These are phyloP conservation scores for Euphorbia celastroides DNA, from an alignment of 441 rosid genomes.

Conservation along the genomic window DNA sequence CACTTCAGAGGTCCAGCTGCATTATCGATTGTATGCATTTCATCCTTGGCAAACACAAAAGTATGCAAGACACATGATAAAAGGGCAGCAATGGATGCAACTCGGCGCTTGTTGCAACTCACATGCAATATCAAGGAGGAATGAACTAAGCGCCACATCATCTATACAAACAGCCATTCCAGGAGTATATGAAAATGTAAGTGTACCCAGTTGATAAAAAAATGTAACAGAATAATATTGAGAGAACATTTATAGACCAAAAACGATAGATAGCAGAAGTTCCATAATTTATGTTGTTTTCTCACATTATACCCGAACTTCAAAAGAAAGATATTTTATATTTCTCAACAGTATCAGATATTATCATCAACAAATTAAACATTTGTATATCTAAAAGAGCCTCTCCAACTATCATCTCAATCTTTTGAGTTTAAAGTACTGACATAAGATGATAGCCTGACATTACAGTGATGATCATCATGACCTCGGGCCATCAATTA, in stretches of 20 bases:
- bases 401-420: background rate
- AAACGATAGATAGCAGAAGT: background rate
- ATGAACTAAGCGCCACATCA: slow-evolving; percentile 84
- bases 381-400: background rate
- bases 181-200: background rate
- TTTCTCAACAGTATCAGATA: background rate
- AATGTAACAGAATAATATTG: background rate
- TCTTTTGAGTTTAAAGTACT: background rate
- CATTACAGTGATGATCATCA: background rate
- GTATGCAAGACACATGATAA: slow-evolving; percentile 80
- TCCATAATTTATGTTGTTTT: background rate
- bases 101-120: slow-evolving; percentile 85
- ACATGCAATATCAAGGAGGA: slow-evolving; percentile 91
- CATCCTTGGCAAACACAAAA: slow-evolving; percentile 56
- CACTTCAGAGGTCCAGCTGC: slow-evolving; percentile 83
- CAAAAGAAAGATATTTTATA: background rate
- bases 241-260: background rate
- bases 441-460: background rate
- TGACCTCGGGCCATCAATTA: background rate
- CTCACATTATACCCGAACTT: background rate
- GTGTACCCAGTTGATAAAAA: slow-evolving; percentile 9
- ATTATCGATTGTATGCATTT: slow-evolving; percentile 57
- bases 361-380: background rate
- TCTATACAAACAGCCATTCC: slow-evolving; percentile 39
- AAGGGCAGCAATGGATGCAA: slow-evolving; percentile 90